Base-by-base conservation (phyloP, 2,329 filamentous ascomycete genomes). In the Fusarium bulbicola region DNA sequence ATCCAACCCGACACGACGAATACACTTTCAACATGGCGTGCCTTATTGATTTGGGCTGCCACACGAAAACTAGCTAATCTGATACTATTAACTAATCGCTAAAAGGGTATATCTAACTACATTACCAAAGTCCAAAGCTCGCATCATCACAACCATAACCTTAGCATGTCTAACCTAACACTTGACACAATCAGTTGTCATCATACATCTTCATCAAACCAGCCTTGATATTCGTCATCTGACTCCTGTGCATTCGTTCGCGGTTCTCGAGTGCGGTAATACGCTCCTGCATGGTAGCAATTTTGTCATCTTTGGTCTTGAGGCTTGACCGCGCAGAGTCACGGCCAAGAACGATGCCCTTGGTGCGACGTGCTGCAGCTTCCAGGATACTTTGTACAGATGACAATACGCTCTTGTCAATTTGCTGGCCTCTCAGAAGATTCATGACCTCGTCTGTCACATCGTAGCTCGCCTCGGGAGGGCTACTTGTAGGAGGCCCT, bases 271-370 rank as follows among this genome's bases (percentile, higher is more conserved):
- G 74, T 21, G 78, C 80, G 13, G 75, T 76, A 9, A 86, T 74
- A 36, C 78, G 76, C 43, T 77, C 78, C 76, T 85, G 81, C 59
- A 87, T 66, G 59, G 73, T 69, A 8, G 80, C 80, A 46, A 83
- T 81, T 57, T 77, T 79, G n/a, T 77, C 77, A 36, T 95, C 91
- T 72, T 91, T 91, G 9, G 86, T 85, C 77, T 89, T 90, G 39
- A 93, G 77, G 8, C 87, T 88, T 14, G 88, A 80, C n/a, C 93
- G 83, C 7, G 88, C 86, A 12, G 92, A 87, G 67, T 95, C 92
- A 6, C 92, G 85, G 1, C 92, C 92, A 69, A 87, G 87, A 43
- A 85, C 84, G 26, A 93, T 85, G 0, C 92, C 93, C 75, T 87
- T 88, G 1, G 86, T 85, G 58, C 85, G 86, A 58, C 90, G 81